These are phyloP conservation scores for Actinomortierella wolfii DNA, from an alignment of 371 early-diverging fungal species.

Conservation along the genomic window DNA sequence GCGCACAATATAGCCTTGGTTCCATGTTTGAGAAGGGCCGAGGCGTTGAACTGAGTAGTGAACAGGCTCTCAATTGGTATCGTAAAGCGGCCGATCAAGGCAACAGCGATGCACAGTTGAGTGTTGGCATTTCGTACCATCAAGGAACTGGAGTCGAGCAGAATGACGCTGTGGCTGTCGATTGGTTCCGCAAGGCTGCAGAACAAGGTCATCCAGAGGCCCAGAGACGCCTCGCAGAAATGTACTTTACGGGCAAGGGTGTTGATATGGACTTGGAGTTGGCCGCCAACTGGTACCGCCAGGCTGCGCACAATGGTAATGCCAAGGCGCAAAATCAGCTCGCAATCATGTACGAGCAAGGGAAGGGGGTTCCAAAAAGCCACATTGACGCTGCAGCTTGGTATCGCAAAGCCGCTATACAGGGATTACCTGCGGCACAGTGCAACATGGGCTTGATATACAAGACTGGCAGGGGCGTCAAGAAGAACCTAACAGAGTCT, in stretches of 20 bases:
- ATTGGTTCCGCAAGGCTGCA: no score
- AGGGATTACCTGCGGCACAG: conserved; percentile 82
- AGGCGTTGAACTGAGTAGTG: conserved; percentile 66
- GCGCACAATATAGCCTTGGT: conserved; percentile 83
- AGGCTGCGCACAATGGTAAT: conserved; percentile 66
- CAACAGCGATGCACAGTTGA: conserved; percentile 71
- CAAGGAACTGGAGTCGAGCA: conserved; percentile 80
- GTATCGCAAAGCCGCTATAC: conserved; percentile 72
- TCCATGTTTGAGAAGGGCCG: conserved; percentile 86
- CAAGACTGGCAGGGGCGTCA: conserved; percentile 83
- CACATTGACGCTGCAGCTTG: conserved; percentile 68
- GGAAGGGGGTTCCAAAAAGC: conserved; percentile 72
- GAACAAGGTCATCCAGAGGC: no score
- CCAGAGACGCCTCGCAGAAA: no score
- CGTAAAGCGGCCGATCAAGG: conserved; percentile 72
- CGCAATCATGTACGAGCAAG: conserved; percentile 85
- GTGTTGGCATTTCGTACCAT: conserved; percentile 77
- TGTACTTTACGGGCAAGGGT: no score
- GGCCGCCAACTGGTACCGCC: conserved; percentile 75
- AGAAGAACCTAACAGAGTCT: conserved; percentile 62
- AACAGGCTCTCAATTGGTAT: conserved; percentile 83
- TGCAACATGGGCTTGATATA: conserved; percentile 82
- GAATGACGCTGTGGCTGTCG: conserved; percentile 22
- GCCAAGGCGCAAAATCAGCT: conserved; percentile 82
- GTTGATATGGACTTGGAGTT: conserved; percentile 47